Evolutionary conservation across 2,329 filamentous ascomycete species (phyloP).

Genomic region (Biscogniauxia marginata): DNA sequence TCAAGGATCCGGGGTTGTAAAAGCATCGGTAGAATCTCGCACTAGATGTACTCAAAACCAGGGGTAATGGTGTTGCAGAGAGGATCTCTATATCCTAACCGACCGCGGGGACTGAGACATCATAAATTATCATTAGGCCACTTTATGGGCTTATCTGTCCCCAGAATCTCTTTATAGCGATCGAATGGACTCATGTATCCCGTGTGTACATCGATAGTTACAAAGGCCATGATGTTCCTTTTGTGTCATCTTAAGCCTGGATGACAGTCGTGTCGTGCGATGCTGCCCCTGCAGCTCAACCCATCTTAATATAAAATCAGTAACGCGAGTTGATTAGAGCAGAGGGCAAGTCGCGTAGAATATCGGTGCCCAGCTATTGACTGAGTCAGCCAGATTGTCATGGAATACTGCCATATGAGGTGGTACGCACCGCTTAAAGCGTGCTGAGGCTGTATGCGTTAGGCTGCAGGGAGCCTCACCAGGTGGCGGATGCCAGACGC

Average conservation of each 20-base stretch:
- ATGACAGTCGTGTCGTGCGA: not conserved
- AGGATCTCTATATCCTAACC: not conserved
- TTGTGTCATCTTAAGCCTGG: not conserved
- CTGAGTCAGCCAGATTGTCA: not conserved
- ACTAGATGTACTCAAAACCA: not conserved
- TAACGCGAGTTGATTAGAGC: not conserved
- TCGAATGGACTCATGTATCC: no score
- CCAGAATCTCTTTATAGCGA: no score
- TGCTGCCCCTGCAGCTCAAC: not conserved
- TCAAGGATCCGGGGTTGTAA: not conserved
- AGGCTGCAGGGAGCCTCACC: conserved; percentile 19
- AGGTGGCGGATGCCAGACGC: conserved; percentile 17
- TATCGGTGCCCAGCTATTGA: not conserved
- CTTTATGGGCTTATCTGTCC: not conserved
- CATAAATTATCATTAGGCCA: not conserved
- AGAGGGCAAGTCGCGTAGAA: not conserved
- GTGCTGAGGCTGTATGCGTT: conserved; percentile 20
- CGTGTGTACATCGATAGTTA: no score
- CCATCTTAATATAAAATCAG: not conserved
- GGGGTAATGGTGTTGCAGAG: not conserved
- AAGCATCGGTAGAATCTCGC: not conserved
- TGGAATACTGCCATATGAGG: not conserved
- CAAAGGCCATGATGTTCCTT: not conserved
- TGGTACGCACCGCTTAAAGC: conserved; percentile 1
- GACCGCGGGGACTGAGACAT: not conserved